Evolutionary conservation across 2,329 filamentous ascomycete genomes (phyloP).

Genomic region (Cadophora sp.): DNA sequence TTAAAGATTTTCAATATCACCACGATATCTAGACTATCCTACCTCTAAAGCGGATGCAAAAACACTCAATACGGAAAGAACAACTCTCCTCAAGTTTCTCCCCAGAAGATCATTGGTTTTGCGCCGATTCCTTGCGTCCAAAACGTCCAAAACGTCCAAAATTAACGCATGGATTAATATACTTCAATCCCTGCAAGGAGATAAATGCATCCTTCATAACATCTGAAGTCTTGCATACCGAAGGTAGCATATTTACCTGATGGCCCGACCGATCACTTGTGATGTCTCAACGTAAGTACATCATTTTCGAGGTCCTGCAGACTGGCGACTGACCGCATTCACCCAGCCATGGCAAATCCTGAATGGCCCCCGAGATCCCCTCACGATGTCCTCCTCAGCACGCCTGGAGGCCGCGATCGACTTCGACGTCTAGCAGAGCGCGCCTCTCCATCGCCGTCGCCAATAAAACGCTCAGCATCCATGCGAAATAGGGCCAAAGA

Average conservation of each 20-base stretch:
- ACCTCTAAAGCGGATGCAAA: not conserved
- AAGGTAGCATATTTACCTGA: constrained; percentile 28
- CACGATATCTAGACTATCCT: not conserved
- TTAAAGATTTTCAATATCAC: not conserved
- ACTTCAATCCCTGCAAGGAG: constrained; percentile 30
- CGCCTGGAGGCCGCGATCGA: constrained; percentile 80
- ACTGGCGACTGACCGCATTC: constrained; percentile 23
- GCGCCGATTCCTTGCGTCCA: not conserved
- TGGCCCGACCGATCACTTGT: constrained; percentile 12
- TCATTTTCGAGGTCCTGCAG: constrained; percentile 14
- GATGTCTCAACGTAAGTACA: constrained; percentile 42
- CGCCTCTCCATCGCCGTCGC: constrained; percentile 72
- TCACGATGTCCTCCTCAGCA: constrained; percentile 67
- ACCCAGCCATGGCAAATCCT: constrained; percentile 37
- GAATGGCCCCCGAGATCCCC: constrained; percentile 74
- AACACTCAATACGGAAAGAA: not conserved
- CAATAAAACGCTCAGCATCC: constrained; percentile 54
- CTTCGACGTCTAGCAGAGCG: constrained; percentile 72
- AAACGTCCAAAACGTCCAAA: not conserved
- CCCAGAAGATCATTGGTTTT: not conserved
- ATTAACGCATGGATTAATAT: constrained; percentile 26
- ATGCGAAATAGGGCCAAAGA: constrained; percentile 31
- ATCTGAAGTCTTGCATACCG: constrained; percentile 20
- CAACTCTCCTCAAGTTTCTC: not conserved
- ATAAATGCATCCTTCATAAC: constrained; percentile 34